Evolutionary conservation across 139 green algal genomes (phyloP).

Genomic region (Volvox africanus): DNA sequence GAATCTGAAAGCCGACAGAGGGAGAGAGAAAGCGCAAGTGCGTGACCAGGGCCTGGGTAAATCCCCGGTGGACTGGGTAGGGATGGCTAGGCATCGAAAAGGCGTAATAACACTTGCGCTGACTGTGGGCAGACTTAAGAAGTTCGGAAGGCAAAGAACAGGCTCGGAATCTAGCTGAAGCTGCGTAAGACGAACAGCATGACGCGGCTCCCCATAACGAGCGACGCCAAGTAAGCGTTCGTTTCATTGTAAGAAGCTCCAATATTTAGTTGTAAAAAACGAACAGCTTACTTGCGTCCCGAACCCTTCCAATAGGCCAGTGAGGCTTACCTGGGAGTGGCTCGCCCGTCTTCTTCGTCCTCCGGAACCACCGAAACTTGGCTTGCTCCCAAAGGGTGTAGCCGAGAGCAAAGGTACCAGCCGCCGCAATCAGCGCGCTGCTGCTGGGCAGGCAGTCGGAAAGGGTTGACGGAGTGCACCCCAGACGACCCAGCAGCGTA

Average conservation of each 20-base stretch:
- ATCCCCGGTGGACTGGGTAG: too few species aligned
- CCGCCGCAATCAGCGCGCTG: conserved; percentile 8
- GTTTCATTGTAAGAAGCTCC: not conserved
- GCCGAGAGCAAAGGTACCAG: conserved; percentile 8
- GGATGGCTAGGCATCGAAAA: too few species aligned
- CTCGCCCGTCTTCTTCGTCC: conserved; percentile 6
- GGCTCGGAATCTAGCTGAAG: too few species aligned
- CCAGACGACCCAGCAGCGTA: conserved; percentile 7
- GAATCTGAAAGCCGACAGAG: too few species aligned
- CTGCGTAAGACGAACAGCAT: too few species aligned
- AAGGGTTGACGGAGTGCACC: not conserved
- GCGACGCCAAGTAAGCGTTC: not conserved
- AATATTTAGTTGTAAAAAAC: not conserved
- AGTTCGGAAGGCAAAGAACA: too few species aligned
- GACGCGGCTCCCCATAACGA: too few species aligned
- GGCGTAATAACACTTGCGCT: too few species aligned
- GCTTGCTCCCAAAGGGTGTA: conserved; percentile 76
- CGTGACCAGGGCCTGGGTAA: too few species aligned
- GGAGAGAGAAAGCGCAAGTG: too few species aligned
- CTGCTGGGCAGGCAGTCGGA: conserved; percentile 17
- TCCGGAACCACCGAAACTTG: conserved; percentile 59
- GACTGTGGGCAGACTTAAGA: too few species aligned
- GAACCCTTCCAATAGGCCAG: not conserved
- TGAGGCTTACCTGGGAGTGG: conserved; percentile 31
- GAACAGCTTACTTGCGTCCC: not conserved